These are phyloP conservation scores for Colletotrichum abscissum DNA, from an alignment of 2,329 filamentous ascomycete species.

Conservation along the genomic window DNA sequence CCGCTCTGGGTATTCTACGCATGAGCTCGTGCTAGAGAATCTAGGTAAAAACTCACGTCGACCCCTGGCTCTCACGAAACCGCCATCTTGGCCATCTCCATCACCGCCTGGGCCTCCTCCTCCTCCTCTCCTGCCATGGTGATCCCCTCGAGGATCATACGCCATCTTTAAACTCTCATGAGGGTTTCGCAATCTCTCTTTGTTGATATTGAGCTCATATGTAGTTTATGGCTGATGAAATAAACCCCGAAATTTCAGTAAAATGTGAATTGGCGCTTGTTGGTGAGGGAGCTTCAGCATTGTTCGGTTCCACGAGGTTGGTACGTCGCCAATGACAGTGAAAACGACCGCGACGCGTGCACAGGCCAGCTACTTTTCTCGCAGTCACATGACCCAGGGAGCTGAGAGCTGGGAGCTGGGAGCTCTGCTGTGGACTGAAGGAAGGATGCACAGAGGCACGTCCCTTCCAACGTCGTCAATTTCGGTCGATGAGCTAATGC, in stretches of 20 bases:
- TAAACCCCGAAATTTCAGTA: background rate
- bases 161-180: conserved; percentile 53
- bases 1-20: background rate
- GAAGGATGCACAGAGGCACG: background rate
- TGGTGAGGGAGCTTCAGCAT: conserved; percentile 6
- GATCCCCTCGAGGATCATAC: conserved; percentile 65
- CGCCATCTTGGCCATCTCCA: conserved; percentile 48
- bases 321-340: conserved; percentile 20
- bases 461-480: conserved; percentile 4
- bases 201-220: background rate
- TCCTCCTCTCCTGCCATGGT: conserved; percentile 49
- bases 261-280: conserved; percentile 6
- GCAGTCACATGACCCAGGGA: conserved; percentile 24
- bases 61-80: conserved; percentile 61
- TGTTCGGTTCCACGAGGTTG: conserved; percentile 13
- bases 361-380: conserved; percentile 12
- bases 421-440: too few species aligned
- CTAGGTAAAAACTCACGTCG: conserved; percentile 56
- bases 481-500: background rate
- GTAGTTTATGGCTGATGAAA: conserved; percentile 1
- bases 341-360: conserved; percentile 33
- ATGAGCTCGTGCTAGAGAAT: background rate
- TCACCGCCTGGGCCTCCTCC: conserved; percentile 45
- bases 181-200: background rate
- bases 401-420: background rate